Base-by-base conservation (phyloP, 306 rosid species). In the Fragaria nilgerrensis region DNA sequence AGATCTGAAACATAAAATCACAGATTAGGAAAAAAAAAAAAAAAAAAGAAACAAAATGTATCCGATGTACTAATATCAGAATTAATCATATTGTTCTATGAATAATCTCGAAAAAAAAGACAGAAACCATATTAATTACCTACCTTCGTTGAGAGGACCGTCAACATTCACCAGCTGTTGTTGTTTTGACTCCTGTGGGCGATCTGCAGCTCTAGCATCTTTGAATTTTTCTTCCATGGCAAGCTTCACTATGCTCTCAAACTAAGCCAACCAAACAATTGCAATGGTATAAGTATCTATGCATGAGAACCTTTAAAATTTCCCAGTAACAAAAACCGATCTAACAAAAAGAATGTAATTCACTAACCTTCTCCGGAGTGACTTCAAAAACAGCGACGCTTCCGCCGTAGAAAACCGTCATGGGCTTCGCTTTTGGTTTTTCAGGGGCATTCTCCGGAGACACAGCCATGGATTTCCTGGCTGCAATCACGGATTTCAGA, bases 371-470 rank as follows among this genome's bases (percentile, higher is more conserved):
- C 53, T 81, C 70, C 6, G 56, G 73, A 81, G 89, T 78, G 49
- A 85, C 81, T 32, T 87, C 55, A 49, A 78, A 87, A 37, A 87
- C 87, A 56, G 83, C 76, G 52, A 87, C 87, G 27, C 75, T 73
- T 15, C 87, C 87, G 34, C 85, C 79, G 77, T 83, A 87, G 72
- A 87, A 87, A 32, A 87, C 79, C 4, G 91, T 85, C 37, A 85
- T 23, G 17, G 87, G 87, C 53, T 82, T 48, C 2, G 84, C 7
- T 69, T 62, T 76, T 81, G 44, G 22, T 16, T 14, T 50, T 2
- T 66, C 48, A 37, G 20, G 70, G 70, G 2, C 48, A 10, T 66
- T 66, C 27, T 19, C 70, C 68, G 22, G 39, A 13, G 68, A 1
- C 20, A 7, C 45, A 29, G 37, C 20, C 39, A 27, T 20, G 22